These are phyloP conservation scores for Linum usitatissimum DNA, from an alignment of 345 rosid species.

Conservation along the genomic window DNA sequence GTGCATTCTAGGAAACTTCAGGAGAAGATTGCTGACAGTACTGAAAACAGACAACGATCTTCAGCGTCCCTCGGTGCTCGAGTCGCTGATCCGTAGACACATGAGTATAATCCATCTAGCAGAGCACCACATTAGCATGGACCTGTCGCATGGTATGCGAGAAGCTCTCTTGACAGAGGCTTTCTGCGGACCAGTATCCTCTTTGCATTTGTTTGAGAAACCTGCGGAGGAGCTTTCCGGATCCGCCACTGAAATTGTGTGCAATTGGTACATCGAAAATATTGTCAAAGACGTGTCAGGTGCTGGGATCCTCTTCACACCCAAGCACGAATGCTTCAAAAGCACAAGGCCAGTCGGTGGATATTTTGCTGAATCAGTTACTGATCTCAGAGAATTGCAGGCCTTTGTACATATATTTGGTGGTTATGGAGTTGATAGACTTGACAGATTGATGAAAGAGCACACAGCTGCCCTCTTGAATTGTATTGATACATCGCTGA, in stretches of 20 bases:
- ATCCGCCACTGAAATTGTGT: slow-evolving; percentile 76
- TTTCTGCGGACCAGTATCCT: slow-evolving; percentile 82
- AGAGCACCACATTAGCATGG: slow-evolving; percentile 99
- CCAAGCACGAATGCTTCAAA: slow-evolving; percentile 82
- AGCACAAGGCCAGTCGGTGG: slow-evolving; percentile 99
- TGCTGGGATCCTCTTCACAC: slow-evolving; percentile 92
- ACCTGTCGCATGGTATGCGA: slow-evolving; percentile 85
- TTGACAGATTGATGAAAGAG: slow-evolving; percentile 92
- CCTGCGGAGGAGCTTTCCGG: slow-evolving; percentile 67
- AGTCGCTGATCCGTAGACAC: slow-evolving; percentile 76
- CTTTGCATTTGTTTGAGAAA: slow-evolving; percentile 62
- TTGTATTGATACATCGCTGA: slow-evolving; percentile 84
- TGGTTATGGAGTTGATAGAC: slow-evolving; percentile 86
- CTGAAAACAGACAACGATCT: slow-evolving; percentile 92
- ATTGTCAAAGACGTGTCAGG: slow-evolving; percentile 88
- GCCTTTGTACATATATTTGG: slow-evolving; percentile 89
- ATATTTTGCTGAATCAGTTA: slow-evolving; percentile 96
- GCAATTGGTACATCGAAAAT: slow-evolving; percentile 98
- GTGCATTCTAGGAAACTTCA: slow-evolving; percentile 91
- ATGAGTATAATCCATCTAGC: slow-evolving; percentile 85
- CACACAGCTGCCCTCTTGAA: slow-evolving; percentile 89
- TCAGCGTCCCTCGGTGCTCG: slow-evolving; percentile 87
- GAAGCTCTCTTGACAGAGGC: slow-evolving; percentile 82
- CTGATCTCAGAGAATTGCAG: slow-evolving; percentile 70
- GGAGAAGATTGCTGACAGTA: slow-evolving; percentile 70